Base-by-base conservation (phyloP, 345 rosid genomes). In the Murraya koenigii region DNA sequence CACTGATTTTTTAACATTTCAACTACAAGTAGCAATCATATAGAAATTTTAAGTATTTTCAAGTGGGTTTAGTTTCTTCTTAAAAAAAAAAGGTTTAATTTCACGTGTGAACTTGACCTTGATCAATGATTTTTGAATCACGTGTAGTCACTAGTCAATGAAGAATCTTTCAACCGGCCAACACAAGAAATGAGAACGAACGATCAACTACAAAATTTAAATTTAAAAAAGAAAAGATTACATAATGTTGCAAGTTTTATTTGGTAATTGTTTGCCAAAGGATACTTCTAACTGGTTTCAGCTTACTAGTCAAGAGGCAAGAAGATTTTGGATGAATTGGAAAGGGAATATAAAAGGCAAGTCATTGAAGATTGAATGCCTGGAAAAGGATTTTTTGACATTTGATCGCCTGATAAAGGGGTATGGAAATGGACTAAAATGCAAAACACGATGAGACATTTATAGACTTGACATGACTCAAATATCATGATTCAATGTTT, bases 41-140 rank as follows among this genome's bases (percentile, higher is more conserved):
- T 14, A 41, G n/a, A 13, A 22, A 3, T 54, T 13, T 38, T 1
- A 38, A 38, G 10, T 38, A 38, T 38, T 44, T 44, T 44, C 52
- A 11, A 44, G 20, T 49, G 55, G 7, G 22, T 49, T 15, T 49
- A 49, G 15, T 49, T 49, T 49, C 22, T 6, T 41, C 49, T 41
- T 10, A 10, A 10, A 10, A 41, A 41, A 11, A 13, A 33, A 33
- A 33, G 35, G 5, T 44, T 52, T 23, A 36, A 35, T 41, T 36
- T 63, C 71, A 30, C 52, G 68, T 80, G 76, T 75, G 79, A 75
- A 80, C 76, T 75, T 75, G 68, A 63, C 38, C 30, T 5, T 39
- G 15, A 7, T 26, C 22, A 11, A 3, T 41, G n/a, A 2, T 23
- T 30, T 75, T 80, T 54, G 49, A 39, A 44, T 69, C 66, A 75